Evolutionary conservation across 331 rosid genomes (phyloP).

Genomic region (Acacia concinna): DNA sequence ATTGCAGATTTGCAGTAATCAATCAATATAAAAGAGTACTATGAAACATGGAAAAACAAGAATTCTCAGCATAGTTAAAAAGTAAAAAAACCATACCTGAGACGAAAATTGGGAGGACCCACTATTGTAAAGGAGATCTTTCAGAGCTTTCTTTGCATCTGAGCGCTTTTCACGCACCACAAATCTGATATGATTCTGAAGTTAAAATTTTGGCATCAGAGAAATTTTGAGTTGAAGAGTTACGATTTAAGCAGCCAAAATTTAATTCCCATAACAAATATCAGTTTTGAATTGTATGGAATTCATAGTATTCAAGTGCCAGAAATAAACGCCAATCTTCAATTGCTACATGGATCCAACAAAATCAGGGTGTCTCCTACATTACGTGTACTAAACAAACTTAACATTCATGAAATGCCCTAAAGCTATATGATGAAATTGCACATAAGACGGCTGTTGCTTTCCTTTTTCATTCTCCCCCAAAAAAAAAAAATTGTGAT

Average conservation of each 20-base stretch:
- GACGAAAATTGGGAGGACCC: slow-evolving; percentile 57
- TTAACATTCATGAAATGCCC: background rate
- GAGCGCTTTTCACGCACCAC: slow-evolving; percentile 76
- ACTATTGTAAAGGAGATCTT: slow-evolving; percentile 64
- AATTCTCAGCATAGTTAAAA: slow-evolving; percentile 9
- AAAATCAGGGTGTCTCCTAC: background rate
- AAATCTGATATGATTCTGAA: slow-evolving; percentile 63
- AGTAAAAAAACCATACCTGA: slow-evolving; percentile 47
- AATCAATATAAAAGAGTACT: slow-evolving; percentile 18
- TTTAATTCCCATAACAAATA: background rate
- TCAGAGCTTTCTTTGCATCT: slow-evolving; percentile 84
- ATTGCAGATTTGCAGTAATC: background rate
- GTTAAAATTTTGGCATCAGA: slow-evolving; percentile 28
- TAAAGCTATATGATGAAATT: background rate
- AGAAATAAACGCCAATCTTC: background rate
- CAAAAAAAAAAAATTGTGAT: slow-evolving; percentile 13
- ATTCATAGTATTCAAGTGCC: background rate
- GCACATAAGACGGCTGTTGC: slow-evolving; percentile 64
- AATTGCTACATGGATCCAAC: slow-evolving; percentile 18
- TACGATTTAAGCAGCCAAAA: background rate
- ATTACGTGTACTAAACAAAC: background rate
- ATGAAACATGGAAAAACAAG: slow-evolving; percentile 16
- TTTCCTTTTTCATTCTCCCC: slow-evolving; percentile 44
- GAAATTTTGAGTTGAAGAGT: no score
- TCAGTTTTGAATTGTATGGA: background rate